A percentile compares a stretch with the other conserved stretches of the same genome.
phyloP scores from a whole-genome alignment of 768 basidiomycete species.

The Wakefieldia striispora region DNA sequence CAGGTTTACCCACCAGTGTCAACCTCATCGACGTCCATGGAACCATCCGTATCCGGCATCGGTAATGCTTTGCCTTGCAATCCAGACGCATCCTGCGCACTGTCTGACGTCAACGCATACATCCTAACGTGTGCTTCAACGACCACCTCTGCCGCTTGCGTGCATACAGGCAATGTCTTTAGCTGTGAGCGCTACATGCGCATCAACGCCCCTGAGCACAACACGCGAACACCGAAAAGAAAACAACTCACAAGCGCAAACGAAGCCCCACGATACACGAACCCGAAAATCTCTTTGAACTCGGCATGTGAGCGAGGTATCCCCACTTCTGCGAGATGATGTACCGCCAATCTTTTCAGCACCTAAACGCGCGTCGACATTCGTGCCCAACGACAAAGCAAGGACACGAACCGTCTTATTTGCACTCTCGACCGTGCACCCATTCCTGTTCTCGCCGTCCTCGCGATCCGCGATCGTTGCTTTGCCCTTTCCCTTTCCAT shows the following conservation, averaged over 20 bases:
- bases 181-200: slow-evolving; percentile 29
- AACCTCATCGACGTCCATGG: slow-evolving; percentile 2
- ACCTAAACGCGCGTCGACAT: slow-evolving; percentile 22
- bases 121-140: slow-evolving; percentile 37
- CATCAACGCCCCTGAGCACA: not conserved
- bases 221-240: not conserved
- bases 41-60: too few species aligned
- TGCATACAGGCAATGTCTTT: slow-evolving; percentile 22
- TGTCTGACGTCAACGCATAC: slow-evolving; percentile 24
- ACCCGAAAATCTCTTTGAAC: slow-evolving; percentile 40
- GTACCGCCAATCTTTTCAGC: slow-evolving; percentile 40
- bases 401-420: slow-evolving; percentile 55
- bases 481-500: slow-evolving; percentile 38
- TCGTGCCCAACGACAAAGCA: not conserved
- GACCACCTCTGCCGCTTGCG: slow-evolving; percentile 29
- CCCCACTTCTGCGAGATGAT: slow-evolving; percentile 30
- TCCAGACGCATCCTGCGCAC: not conserved
- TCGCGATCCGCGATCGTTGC: slow-evolving; percentile 28
- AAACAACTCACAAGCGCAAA: slow-evolving; percentile 39
- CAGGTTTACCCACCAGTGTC: slow-evolving; percentile 7
- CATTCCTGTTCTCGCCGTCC: slow-evolving; percentile 13
- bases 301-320: slow-evolving; percentile 37
- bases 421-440: slow-evolving; percentile 45
- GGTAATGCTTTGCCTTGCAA: not conserved
- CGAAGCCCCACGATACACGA: slow-evolving; percentile 38